Base-by-base conservation (phyloP, 2,329 filamentous ascomycete species). In the Phialocephala sp. region DNA sequence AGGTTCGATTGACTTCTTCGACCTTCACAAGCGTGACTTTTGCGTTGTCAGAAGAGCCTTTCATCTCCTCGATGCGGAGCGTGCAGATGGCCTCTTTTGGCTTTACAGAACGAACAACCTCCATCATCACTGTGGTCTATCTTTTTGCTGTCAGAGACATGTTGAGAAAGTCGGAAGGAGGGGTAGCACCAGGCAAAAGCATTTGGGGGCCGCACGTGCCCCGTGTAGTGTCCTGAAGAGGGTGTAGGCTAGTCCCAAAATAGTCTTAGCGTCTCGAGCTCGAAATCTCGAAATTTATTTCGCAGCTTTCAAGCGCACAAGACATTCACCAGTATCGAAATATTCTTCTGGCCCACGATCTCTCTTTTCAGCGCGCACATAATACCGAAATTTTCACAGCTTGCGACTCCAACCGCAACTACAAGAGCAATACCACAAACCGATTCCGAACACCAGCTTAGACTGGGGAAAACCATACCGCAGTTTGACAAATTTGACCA, bases 1-100 rank as follows among this genome's bases (percentile, higher is more conserved):
- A 15, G 2, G 54, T 8, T 27, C 59, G 43, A 3, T 15, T 8
- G 8, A 63, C 35, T 56, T 64, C 60, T 27, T 61, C 55, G 37
- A 68, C 61, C 18, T 68, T 24, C 27, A 64, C 20, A 4, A 54
- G 18, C 43, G 60, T 59, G 56, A 6, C 54, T 18, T 57, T 45
- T 4, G 32, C 36, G 18, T 32, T 18, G 32, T 62, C 47, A 12
- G 41, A 20, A 20, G 60, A 43, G 15, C 9, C 24, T 8, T 52
- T 47, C 39, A 12, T 50, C 41, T 41, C 27, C 0, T 39, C 39
- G 9, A 52, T 39, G 22, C 27, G 32, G 54, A 41, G 37, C 37
- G 24, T 22, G 22, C 4, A 32, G 18, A 54, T 8, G 9, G 15
- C 41, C 2, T 15, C 12, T 18, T 8, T 54, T 18, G 47, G 6